A percentile compares a stretch with the other conserved stretches of the same genome.
Conservation (phyloP, 2,329 filamentous ascomycete species). For the Trichophyton benhamiae region DNA sequence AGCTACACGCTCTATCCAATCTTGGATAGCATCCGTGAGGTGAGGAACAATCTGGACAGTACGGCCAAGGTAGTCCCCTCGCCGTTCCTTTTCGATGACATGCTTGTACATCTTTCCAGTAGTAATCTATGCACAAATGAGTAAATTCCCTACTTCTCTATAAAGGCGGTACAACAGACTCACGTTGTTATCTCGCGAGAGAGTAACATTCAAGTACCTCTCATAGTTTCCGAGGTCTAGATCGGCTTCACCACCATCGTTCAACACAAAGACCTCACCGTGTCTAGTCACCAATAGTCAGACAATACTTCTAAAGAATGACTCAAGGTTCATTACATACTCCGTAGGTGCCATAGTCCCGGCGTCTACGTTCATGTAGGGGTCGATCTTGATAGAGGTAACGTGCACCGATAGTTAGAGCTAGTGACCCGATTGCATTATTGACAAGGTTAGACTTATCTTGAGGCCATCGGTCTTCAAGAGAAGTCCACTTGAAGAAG, state of each 20-base stretch:
- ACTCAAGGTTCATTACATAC: constrained; percentile 25
- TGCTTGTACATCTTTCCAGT: constrained; percentile 91
- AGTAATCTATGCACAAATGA: constrained; percentile 48
- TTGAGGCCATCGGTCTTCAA: constrained; percentile 71
- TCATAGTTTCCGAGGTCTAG: constrained; percentile 67
- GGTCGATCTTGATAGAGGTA: constrained; percentile 58
- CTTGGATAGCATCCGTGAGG: constrained; percentile 64
- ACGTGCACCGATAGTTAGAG: constrained; percentile 36
- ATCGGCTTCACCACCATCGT: constrained; percentile 68
- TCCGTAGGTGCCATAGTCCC: constrained; percentile 57
- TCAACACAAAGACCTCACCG: constrained; percentile 79
- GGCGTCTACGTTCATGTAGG: constrained; percentile 67
- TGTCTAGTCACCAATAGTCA: constrained; percentile 41
- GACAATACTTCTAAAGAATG: background rate
- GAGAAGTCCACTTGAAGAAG: constrained; percentile 59
- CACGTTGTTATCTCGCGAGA: constrained; percentile 71
- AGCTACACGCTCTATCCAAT: constrained; percentile 81
- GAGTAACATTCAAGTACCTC: constrained; percentile 67
- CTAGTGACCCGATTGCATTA: constrained; percentile 3
- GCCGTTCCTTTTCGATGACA: constrained; percentile 64
- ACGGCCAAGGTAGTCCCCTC: constrained; percentile 71
- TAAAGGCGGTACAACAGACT: background rate
- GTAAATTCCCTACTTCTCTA: background rate
- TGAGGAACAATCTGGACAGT: constrained; percentile 82
- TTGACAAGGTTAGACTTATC: constrained; percentile 40